Percentiles rank a stretch among this genome's conserved stretches.
Conservation (phyloP, 208 protist species). For the Acanthamoeba sp. region DNA sequence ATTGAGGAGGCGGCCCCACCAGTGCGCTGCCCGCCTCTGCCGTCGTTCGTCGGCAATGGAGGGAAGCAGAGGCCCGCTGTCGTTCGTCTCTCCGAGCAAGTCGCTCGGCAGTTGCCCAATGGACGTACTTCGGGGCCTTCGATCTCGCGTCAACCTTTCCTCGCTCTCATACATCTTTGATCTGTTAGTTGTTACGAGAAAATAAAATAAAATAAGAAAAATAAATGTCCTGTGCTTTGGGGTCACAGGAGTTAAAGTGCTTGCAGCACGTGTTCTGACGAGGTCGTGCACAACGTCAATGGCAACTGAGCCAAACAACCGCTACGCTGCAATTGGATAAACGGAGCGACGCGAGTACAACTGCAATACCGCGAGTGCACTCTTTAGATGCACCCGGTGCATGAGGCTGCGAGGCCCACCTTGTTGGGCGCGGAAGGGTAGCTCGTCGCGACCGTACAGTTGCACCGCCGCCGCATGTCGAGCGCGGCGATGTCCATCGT, state of each 20-base stretch:
- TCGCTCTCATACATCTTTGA: not conserved
- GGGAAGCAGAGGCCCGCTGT: not conserved
- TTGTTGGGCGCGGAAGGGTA: slow-evolving; percentile 14
- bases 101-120: not conserved
- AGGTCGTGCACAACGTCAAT: no score
- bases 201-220: not conserved
- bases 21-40: not conserved
- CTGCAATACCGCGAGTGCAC: not conserved
- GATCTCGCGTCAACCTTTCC: not conserved
- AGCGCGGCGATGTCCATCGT: slow-evolving; percentile 71
- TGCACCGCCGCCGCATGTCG: slow-evolving; percentile 64
- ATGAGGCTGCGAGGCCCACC: slow-evolving; percentile 59
- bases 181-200: not conserved
- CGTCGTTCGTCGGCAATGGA: not conserved
- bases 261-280: no score
- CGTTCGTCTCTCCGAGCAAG: not conserved
- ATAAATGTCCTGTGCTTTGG: no score
- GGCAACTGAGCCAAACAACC: no score
- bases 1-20: slow-evolving; percentile 27
- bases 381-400: slow-evolving; percentile 48
- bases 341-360: not conserved
- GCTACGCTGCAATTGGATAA: no score
- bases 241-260: no score
- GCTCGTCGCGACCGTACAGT: not conserved
- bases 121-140: slow-evolving; percentile 32